Evolutionary conservation across 2,329 filamentous ascomycete genomes (phyloP).

Genomic region (Monascus ruber): DNA sequence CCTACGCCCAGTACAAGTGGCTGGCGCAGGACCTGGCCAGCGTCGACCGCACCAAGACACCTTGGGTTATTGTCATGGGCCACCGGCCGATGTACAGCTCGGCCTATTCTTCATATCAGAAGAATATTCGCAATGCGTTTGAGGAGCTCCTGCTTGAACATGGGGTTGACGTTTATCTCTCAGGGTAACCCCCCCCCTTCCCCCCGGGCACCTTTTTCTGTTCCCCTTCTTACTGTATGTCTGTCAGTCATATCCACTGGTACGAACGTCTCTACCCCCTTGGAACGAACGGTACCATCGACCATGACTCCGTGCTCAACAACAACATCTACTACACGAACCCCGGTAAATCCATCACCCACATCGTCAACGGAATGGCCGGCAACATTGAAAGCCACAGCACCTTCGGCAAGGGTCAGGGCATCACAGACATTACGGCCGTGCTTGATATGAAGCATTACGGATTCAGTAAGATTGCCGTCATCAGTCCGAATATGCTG

Average conservation of each 20-base stretch:
- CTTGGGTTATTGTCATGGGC: constrained; percentile 40
- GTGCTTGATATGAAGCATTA: constrained; percentile 37
- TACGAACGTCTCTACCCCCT: constrained; percentile 35
- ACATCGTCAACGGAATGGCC: constrained; percentile 43
- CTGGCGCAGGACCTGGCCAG: constrained; percentile 33
- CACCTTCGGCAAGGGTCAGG: constrained; percentile 23
- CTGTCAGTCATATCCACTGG: constrained; percentile 35
- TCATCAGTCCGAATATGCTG: constrained; percentile 29
- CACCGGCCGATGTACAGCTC: constrained; percentile 42
- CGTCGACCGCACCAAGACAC: constrained; percentile 37
- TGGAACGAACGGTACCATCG: constrained; percentile 30
- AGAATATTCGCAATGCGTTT: constrained; percentile 34
- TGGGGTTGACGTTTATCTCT: constrained; percentile 38
- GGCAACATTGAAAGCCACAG: constrained; percentile 43
- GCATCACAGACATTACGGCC: constrained; percentile 31
- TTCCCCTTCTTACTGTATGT: neutral
- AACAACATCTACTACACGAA: constrained; percentile 40
- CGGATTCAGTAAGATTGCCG: constrained; percentile 38
- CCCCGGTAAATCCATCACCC: constrained; percentile 38
- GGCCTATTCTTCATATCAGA: constrained; percentile 34
- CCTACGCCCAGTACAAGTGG: constrained; percentile 40
- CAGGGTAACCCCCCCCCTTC: constrained; percentile 20
- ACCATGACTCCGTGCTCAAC: constrained; percentile 31
- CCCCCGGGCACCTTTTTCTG: neutral
- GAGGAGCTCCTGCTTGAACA: constrained; percentile 34